Evolutionary conservation across 306 rosid genomes (phyloP), one percentile per base, ranked within the genome.

Genomic region (Inga laurina): DNA sequence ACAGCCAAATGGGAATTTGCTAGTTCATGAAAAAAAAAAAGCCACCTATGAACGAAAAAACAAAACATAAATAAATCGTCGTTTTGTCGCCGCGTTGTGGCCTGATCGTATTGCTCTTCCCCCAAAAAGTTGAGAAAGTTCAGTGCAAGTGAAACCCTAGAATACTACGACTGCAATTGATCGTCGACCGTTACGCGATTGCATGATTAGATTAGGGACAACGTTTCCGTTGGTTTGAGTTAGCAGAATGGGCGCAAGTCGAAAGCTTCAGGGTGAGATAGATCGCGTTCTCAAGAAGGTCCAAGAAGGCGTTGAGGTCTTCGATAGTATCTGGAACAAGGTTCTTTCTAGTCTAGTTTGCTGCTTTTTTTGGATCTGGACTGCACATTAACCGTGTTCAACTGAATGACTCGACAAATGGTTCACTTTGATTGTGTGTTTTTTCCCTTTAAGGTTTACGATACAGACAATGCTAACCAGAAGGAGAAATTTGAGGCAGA

Each of bases 401-500:
- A 67, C 9, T 19, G 52, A 46, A 22, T 79, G 52, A 52, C 37
- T 41, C 15, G 22, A 68, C 43, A 8, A 67, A 22, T 51, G 51
- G 39, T 37, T 68, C 35, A 22, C 35, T 67, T 8, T 51, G 24
- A 27, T 52, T 75, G 7, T 41, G n/a, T 18, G 32, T 18, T 44
- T 1, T 64, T 15, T 24, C 32, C 57, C 15, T 73, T 85, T 16
- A 15, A 93, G 97, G 97, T 93, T 76, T 93, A 93, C 62, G 97
- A 93, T 72, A 91, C 97, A 21, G 97, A 93, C 80, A 93, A 93
- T 89, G 94, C 94, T 27, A 93, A 93, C 82, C 97, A 93, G 93
- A 93, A 91, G 88, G 97, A 93, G 87, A 93, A 93, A 84, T 93
- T 93, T 79, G 97, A 93, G 84, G 94, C 97, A 19, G 97, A 93